Percentiles rank a stretch among this genome's conserved stretches.
Conservation (phyloP, 2,329 filamentous ascomycete species). For the Penicillium sp. region DNA sequence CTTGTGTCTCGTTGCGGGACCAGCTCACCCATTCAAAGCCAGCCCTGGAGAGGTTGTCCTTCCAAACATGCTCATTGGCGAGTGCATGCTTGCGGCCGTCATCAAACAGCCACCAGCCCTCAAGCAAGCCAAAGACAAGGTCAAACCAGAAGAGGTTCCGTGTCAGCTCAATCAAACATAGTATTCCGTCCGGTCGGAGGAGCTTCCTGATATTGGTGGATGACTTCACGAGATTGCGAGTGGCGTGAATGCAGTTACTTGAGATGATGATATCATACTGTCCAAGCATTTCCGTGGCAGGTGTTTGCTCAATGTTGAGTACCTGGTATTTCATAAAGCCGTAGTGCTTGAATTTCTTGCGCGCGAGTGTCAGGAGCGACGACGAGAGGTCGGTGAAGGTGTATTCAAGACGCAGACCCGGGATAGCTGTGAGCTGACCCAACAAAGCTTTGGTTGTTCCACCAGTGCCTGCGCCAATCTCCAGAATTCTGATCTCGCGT, state of each 20-base stretch:
- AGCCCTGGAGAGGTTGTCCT: conserved; percentile 10
- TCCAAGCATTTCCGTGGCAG: neutral
- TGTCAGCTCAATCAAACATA: conserved; percentile 29
- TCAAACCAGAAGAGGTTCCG: conserved; percentile 28
- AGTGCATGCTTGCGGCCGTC: conserved; percentile 27
- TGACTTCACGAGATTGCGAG: conserved; percentile 13
- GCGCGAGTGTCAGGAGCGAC: conserved; percentile 30
- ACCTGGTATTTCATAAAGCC: conserved; percentile 29
- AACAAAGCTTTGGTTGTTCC: conserved; percentile 31
- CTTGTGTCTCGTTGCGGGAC: neutral
- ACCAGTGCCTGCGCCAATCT: neutral
- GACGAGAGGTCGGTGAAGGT: conserved; percentile 37
- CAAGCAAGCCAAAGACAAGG: conserved; percentile 31
- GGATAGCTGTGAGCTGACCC: neutral
- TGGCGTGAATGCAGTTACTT: conserved; percentile 32
- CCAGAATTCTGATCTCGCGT: neutral
- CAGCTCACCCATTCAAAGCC: conserved; percentile 10
- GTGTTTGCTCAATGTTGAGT: conserved; percentile 32
- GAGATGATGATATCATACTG: conserved; percentile 24
- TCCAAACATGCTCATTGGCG: conserved; percentile 16
- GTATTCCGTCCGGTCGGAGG: conserved; percentile 24
- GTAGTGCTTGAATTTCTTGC: conserved; percentile 25
- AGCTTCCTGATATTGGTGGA: conserved; percentile 18
- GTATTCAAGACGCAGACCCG: conserved; percentile 29
- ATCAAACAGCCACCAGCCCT: conserved; percentile 37